Base-by-base conservation (phyloP, 177 flowering plant species). In the Tripterygium wilfordii region DNA sequence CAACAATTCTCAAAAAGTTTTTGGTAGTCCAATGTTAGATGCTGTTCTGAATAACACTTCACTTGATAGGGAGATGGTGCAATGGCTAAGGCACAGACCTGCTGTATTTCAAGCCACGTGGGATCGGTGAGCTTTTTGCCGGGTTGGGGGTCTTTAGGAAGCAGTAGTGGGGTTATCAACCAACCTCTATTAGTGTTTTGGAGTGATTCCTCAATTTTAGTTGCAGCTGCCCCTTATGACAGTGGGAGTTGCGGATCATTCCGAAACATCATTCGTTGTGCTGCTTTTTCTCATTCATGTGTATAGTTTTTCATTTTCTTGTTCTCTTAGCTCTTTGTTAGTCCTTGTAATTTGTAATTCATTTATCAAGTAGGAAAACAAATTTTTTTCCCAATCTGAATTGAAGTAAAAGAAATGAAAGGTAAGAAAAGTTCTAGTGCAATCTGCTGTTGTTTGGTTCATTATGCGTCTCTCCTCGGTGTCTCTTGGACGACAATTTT, bases 11-110 rank as follows among this genome's bases (percentile, higher is more conserved):
- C 66, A 67, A n/a, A 74, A 41, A 49, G 57, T 90, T 27, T 49
- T 87, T 48, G 99, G 96, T 35, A 94, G 96, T 57, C 99, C 99
- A 2, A 90, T 87, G 95, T 50, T 94, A 3, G 99, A 94, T 57
- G 72, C 85, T 0, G 69, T 78, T 24, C 8, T 87, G 51, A 63
- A 63, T 40, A 72, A 80, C 21, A 49, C 73, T 16, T 33, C 79
- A 2, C 30, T 94, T 42, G 94, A 85, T 65, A 80, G 54, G 46
- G 99, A 94, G 19, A 68, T 94, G 96, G 60, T 94, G 52, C 79
- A 75, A 15, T 94, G 99, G 99, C 66, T 94, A 64, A 83, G 71
- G 76, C 79, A 63, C 66, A 87, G 99, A 72, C 72, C 71, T 16
- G 29, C 80, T 13, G 55, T 78, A 17, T 88, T 60, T 43, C 85